phyloP scores from a whole-genome alignment of 768 basidiomycete genomes.

The Mycena amicta region DNA sequence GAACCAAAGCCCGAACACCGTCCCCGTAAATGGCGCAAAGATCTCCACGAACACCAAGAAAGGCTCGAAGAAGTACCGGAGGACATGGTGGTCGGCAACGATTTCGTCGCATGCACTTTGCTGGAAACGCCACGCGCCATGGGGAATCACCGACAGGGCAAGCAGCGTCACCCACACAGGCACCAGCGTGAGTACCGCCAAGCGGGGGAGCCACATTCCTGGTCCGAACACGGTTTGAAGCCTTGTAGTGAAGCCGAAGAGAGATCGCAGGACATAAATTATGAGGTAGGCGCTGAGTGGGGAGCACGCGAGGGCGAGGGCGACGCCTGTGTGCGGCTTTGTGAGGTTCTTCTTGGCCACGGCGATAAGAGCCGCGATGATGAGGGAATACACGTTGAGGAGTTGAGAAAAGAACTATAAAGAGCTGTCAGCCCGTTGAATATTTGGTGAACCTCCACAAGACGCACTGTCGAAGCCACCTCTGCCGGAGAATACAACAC shows the following conservation, averaged over 20 bases:
- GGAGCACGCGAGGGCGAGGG: slow-evolving; percentile 18
- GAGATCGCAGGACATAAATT: slow-evolving; percentile 18
- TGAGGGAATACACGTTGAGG: slow-evolving; percentile 22
- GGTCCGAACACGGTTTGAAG: slow-evolving; percentile 15
- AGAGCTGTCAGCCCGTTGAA: not conserved
- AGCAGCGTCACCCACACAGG: slow-evolving; percentile 17
- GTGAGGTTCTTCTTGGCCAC: slow-evolving; percentile 17
- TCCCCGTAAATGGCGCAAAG: not conserved
- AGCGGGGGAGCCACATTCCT: slow-evolving; percentile 11
- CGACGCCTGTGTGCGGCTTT: slow-evolving; percentile 15
- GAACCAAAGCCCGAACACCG: not conserved
- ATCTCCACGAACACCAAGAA: not conserved
- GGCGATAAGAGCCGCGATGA: slow-evolving; percentile 15
- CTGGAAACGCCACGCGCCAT: slow-evolving; percentile 11
- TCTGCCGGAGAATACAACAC: slow-evolving; percentile 16
- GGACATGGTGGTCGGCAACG: not conserved
- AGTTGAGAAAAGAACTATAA: slow-evolving; percentile 19
- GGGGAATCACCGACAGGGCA: slow-evolving; percentile 6
- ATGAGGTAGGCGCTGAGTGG: slow-evolving; percentile 19
- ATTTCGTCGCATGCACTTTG: slow-evolving; percentile 20
- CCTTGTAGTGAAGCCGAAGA: slow-evolving; percentile 12
- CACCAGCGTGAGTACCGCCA: slow-evolving; percentile 15
- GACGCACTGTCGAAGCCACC: slow-evolving; percentile 8
- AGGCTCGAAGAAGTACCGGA: not conserved
- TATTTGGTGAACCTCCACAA: not conserved